Base-by-base conservation (phyloP, 768 basidiomycete genomes). In the Heimioporus sp. region DNA sequence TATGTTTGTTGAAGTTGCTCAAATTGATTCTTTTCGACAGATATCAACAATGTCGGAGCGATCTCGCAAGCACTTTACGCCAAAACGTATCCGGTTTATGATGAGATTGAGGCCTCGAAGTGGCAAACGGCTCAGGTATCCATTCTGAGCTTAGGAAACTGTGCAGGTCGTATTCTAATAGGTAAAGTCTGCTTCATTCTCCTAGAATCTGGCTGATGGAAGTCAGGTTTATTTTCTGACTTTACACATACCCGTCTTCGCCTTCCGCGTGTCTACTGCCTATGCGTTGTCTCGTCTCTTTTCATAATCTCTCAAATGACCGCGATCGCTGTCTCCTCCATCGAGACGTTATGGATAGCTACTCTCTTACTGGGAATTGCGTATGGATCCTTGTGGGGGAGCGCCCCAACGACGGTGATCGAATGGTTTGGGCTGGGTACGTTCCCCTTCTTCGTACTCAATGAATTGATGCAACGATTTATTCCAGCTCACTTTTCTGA, bases 121-220 rank as follows among this genome's bases (percentile, higher is more conserved):
- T 87, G 85, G 81, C 94, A 97, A 72, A 83, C 90, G 0, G 74
- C 81, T 4, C 92, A 97, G 61, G 94, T 97, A 1, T 91, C 92
- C 0, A 76, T 81, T 5, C 77, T 95, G 56, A 92, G 89, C 60
- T 51, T 95, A 21, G 86, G 83, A 70, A 97, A 92, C 64, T 96
- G 85, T 51, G 59, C 76, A 2, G 92, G 92, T 1, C 82, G 94
- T 37, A 79, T 95, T 42, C 52, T 83, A 24, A 85, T 92, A 16
- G 92, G 90, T 90, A 41, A 49, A 9, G 10, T 28, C 37, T 32
- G 12, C 32, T 10, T 7, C 20, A 17, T 20, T 19, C 3, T 19
- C 34, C 15, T 13, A 36, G 13, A 20, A 16, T 49, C 36, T 46
- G 21, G 46, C 17, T 16, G 35, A 40, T 13, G 8, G 35, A 13